Evolutionary conservation across 768 basidiomycete species (phyloP).

Genomic region (Boletus patriciae): DNA sequence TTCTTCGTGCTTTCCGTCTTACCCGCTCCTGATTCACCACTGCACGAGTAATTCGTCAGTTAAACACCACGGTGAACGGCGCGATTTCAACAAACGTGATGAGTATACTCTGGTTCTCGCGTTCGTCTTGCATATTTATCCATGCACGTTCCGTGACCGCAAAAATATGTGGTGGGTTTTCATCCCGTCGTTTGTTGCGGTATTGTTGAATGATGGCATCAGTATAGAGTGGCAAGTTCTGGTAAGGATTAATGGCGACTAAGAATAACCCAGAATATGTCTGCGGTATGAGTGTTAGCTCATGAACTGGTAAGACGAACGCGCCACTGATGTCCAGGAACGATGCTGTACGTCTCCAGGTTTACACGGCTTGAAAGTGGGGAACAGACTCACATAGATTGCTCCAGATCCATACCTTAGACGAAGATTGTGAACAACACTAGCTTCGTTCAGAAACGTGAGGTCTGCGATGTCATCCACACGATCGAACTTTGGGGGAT

Average conservation of each 20-base stretch:
- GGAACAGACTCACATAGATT: slow-evolving; percentile 72
- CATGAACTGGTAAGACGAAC: not conserved
- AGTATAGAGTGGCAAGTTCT: slow-evolving; percentile 86
- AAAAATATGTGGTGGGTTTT: slow-evolving; percentile 95
- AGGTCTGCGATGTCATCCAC: slow-evolving; percentile 98
- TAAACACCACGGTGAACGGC: not conserved
- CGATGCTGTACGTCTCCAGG: slow-evolving; percentile 1
- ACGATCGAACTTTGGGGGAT: slow-evolving; percentile 96
- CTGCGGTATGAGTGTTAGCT: slow-evolving; percentile 42
- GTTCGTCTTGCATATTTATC: slow-evolving; percentile 97
- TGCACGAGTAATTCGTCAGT: slow-evolving; percentile 33
- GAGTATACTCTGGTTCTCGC: slow-evolving; percentile 96
- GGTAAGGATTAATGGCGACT: slow-evolving; percentile 98
- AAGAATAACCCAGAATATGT: slow-evolving; percentile 96
- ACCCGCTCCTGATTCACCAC: slow-evolving; percentile 97
- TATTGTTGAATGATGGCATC: slow-evolving; percentile 88
- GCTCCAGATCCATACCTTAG: slow-evolving; percentile 87
- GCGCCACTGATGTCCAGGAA: slow-evolving; percentile 6
- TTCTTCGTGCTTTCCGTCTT: slow-evolving; percentile 99
- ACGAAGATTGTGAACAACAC: slow-evolving; percentile 96
- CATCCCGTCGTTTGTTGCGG: slow-evolving; percentile 81
- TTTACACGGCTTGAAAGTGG: not conserved
- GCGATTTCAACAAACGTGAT: slow-evolving; percentile 73
- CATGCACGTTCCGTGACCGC: slow-evolving; percentile 97
- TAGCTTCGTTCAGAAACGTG: slow-evolving; percentile 97